Evolutionary conservation across 257 asterid species (phyloP).

Genomic region (Solanum chiquidenum): DNA sequence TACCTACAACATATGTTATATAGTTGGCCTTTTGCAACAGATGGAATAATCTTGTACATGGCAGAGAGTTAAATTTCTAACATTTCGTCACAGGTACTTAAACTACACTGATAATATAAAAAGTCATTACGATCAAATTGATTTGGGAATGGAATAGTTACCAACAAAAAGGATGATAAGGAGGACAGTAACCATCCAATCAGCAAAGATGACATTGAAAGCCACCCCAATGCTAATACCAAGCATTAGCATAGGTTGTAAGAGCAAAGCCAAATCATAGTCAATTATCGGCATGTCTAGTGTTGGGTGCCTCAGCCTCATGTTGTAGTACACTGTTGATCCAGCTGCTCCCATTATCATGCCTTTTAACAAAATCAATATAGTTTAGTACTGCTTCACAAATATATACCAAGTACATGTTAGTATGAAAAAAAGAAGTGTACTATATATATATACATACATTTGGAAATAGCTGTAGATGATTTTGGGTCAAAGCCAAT

Average conservation of each 20-base stretch:
- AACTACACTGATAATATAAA: background rate
- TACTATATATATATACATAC: background rate
- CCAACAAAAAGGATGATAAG: constrained; percentile 27
- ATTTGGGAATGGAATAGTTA: background rate
- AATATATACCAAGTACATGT: background rate
- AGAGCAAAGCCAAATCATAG: constrained; percentile 25
- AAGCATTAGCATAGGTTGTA: constrained; percentile 34
- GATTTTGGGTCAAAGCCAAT: constrained; percentile 30
- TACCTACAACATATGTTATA: constrained; percentile 1
- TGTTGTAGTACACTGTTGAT: constrained; percentile 26
- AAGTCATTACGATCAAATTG: background rate
- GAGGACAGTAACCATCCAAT: constrained; percentile 33
- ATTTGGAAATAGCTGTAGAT: constrained; percentile 30
- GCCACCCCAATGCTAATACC: constrained; percentile 36
- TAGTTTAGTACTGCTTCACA: background rate
- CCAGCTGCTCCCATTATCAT: constrained; percentile 38
- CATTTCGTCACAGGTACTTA: background rate
- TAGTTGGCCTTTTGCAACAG: background rate
- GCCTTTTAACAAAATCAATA: constrained; percentile 4
- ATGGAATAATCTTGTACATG: background rate
- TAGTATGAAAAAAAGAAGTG: background rate
- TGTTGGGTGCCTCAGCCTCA: constrained; percentile 27
- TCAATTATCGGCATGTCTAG: constrained; percentile 28
- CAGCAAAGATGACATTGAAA: constrained; percentile 30
- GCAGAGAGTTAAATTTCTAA: background rate